Evolutionary conservation across 768 basidiomycete species (phyloP), one percentile per base, ranked within the genome.

Genomic region (Austroboletus eburneus): DNA sequence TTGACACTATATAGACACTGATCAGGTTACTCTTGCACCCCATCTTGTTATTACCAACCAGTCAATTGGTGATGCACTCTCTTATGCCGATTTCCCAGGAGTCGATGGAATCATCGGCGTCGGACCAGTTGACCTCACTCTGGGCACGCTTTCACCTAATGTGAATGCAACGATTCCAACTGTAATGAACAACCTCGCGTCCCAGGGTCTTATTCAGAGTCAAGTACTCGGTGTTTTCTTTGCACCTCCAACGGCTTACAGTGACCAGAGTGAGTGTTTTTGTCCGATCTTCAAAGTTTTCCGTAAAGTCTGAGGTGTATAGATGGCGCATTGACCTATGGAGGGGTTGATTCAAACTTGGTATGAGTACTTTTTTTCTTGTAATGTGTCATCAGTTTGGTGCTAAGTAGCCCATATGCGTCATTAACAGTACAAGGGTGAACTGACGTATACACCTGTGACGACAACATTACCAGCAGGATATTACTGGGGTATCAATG

Each of bases 61-160:
- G 39, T 58, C 60, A 5, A 68, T 68, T n/a, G 61, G 59, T 49
- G 50, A 47, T 21, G 61, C 58, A 34, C 30, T 51, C 7, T 30
- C 35, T 7, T 58, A 16, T 13, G 42, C 34, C 7, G 34, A 38
- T 24, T 61, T 65, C 25, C 17, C 25, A 18, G 59, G 51, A 30
- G 44, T 65, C 9, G 59, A 63, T 25, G 63, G 63, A 10, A 63
- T 64, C 22, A 4, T 65, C 5, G 63, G 63, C n/a, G 25, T 65
- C 20, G 64, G 63, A 17, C 63, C 63, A 30, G 21, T 46, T 16
- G 49, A 49, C 23, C 56, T 59, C 16, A 64, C 57, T 3, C 10
- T 5, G 13, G 45, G 49, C n/a, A 47, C 37, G 3, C 49, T 51
- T 3, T 23, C 34, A 2, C 36, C 40, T 27, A 42, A 49, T 23